Base-by-base conservation (phyloP, 768 basidiomycete species). In the Lactifluus subvellereus region DNA sequence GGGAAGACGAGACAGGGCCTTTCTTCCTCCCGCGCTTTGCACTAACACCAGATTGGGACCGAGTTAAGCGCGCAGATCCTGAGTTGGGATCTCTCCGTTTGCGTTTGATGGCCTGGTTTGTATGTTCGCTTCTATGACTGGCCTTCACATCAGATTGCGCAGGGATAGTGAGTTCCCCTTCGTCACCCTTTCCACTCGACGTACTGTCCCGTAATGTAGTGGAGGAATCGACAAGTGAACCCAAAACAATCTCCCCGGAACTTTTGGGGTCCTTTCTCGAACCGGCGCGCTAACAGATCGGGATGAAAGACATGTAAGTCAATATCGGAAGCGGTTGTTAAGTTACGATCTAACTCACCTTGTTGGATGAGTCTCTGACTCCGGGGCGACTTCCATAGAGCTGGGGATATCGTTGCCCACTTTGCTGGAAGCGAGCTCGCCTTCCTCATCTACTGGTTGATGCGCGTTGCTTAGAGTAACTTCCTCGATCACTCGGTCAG, bases 71-170 rank as follows among this genome's bases (percentile, higher is more conserved):
- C 56, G 58, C 33, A 0, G 69, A 56, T 16, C 55, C 43, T 1
- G 60, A 22, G 6, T 60, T 47, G 7, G 68, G 65, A 8, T 66
- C 59, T 10, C 33, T 65, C 27, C 70, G 67, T 60, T 73, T 74
- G 59, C 73, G 71, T 61, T 71, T 73, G 40, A 67, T 57, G 2
- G 60, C 33, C 20, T 64, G 53, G 4, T 30, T 35, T 43, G 45
- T 16, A 35, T 49, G 45, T 32, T 51, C 48, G 22, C 11, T 27
- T 37, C 38, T 59, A 51, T 43, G 16, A 13, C 27, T 37, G 16
- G 48, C 18, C 32, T 60, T 60, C n/a, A 20, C 40, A 6, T 55
- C 47, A 42, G 58, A 30, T 59, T 20, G 40, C n/a, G n/a, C 43
- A 11, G 20, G 16, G 5, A 10, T 35, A 13, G 16, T 7, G 35